Base-by-base conservation (phyloP, 2,329 filamentous ascomycete species). In the Microsporum ferrugineum region DNA sequence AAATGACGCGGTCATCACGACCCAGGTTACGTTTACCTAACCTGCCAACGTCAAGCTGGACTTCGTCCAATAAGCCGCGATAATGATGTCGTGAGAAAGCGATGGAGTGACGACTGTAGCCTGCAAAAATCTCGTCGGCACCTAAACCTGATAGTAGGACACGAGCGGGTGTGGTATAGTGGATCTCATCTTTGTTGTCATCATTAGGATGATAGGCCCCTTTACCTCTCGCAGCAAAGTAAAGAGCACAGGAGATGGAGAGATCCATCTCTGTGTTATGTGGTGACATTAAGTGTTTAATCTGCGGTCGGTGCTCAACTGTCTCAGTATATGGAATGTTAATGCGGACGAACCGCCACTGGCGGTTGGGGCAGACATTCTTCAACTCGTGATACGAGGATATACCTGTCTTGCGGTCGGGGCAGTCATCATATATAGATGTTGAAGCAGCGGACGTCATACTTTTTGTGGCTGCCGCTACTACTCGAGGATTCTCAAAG, bases 181-280 rank as follows among this genome's bases (percentile, higher is more conserved):
- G 66, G 3, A 66, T 53, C 31, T 59, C 53, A 3, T 67, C 60
- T 8, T 63, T 14, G 2, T 66, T 61, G 8, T 68, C 62, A 38
- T 65, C 69, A 60, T 75, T 75, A 55, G 64, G 53, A 36, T 63
- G 27, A 43, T 79, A 76, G 17, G 72, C 65, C 0, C 87, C 89
- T 58, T 76, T 72, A 0, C 91, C 92, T 43, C 90, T 83, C 0
- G 92, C 86, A 4, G 94, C 91, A 76, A 99, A 99, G 73, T 96
- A 97, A n/a, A 99, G 79, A 0, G 94, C 94, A 67, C 83, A 87
- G 0, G 89, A 88, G 67, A 99, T 99, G 2, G 94, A 99, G 0
- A 99, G 79, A 69, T 99, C 94, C 94, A 99, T 99, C 74, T 99
- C 94, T 0, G 94, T 99, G 66, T 96, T 92, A 73, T 99, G 94